Conservation (phyloP, 1,284 basidiomycete genomes). For the Retiboletus fuscus region DNA sequence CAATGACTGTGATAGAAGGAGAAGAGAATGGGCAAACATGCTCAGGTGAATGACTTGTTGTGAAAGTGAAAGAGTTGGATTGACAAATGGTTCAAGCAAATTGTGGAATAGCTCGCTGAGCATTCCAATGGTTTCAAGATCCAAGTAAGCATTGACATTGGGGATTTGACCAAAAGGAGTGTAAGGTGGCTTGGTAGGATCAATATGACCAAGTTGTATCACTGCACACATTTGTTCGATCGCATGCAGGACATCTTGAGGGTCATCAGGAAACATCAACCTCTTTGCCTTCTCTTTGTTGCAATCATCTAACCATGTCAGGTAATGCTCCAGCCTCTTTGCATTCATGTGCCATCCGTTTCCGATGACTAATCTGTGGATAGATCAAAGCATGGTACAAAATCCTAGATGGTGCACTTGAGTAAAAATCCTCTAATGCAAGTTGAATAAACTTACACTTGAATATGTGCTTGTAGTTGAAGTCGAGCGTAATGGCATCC, state of each 20-base stretch:
- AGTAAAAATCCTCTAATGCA: too few species aligned
- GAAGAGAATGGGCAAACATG: constrained; percentile 5
- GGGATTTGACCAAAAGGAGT: constrained; percentile 1
- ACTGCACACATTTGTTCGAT: constrained; percentile 29
- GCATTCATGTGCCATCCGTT: background rate
- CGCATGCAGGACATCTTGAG: constrained; percentile 38
- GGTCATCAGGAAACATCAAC: constrained; percentile 30
- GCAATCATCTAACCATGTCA: background rate
- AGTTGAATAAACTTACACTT: background rate
- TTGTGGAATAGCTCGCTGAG: constrained; percentile 2
- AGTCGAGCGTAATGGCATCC: background rate
- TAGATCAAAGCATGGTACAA: background rate
- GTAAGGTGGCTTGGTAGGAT: constrained; percentile 8
- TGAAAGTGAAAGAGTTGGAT: constrained; percentile 4
- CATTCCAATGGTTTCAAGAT: constrained; percentile 13
- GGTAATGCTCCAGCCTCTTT: background rate
- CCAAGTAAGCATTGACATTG: constrained; percentile 5
- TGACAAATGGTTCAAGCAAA: constrained; percentile 18
- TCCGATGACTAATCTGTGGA: background rate
- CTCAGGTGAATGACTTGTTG: constrained; percentile 13
- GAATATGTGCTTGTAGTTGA: background rate
- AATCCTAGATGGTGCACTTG: background rate
- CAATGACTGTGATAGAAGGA: constrained; percentile 1
- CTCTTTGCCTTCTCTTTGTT: background rate
- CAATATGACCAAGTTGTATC: constrained; percentile 11